These are phyloP conservation scores for Rhodotorula babjevae DNA, from an alignment of 768 basidiomycete genomes.

Conservation along the genomic window DNA sequence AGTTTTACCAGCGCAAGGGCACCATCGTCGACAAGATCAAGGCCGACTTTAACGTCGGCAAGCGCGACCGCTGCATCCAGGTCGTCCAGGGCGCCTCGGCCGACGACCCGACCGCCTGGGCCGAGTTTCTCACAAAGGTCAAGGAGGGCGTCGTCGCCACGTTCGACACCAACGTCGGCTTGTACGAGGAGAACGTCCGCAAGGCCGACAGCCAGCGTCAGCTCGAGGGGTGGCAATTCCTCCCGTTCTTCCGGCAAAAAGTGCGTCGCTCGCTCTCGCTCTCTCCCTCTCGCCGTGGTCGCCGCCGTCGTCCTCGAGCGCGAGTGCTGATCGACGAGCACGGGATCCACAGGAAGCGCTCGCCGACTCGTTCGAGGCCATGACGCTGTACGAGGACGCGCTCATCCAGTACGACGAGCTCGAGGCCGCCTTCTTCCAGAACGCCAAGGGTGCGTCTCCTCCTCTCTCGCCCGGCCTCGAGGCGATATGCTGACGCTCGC, in stretches of 20 bases:
- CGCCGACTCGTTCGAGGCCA: slow-evolving; percentile 83
- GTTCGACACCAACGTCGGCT: slow-evolving; percentile 71
- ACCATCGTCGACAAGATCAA: slow-evolving; percentile 83
- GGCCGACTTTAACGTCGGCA: slow-evolving; percentile 85
- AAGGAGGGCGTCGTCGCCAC: slow-evolving; percentile 83
- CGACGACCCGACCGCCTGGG: slow-evolving; percentile 69
- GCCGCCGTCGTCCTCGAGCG: too few relatives aligned
- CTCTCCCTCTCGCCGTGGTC: background rate
- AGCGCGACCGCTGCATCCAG: slow-evolving; percentile 74
- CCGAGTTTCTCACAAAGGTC: slow-evolving; percentile 76
- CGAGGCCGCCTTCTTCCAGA: slow-evolving; percentile 66
- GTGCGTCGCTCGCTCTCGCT: slow-evolving; percentile 49
- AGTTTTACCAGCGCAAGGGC: slow-evolving; percentile 71
- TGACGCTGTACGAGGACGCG: slow-evolving; percentile 84
- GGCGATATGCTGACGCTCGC: background rate
- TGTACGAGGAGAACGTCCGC: slow-evolving; percentile 83
- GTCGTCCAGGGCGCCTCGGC: slow-evolving; percentile 52
- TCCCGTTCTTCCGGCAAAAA: slow-evolving; percentile 93
- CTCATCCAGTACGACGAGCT: slow-evolving; percentile 84
- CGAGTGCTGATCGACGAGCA: too few relatives aligned
- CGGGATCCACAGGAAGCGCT: slow-evolving; percentile 79
- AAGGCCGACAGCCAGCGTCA: slow-evolving; percentile 81
- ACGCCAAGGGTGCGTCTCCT: slow-evolving; percentile 44
- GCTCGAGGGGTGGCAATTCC: slow-evolving; percentile 98
- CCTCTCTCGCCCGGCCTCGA: background rate